Evolutionary conservation across 2,329 filamentous ascomycete genomes (phyloP), one percentile per base, ranked within the genome.

Genomic region (Penicillium sp.): DNA sequence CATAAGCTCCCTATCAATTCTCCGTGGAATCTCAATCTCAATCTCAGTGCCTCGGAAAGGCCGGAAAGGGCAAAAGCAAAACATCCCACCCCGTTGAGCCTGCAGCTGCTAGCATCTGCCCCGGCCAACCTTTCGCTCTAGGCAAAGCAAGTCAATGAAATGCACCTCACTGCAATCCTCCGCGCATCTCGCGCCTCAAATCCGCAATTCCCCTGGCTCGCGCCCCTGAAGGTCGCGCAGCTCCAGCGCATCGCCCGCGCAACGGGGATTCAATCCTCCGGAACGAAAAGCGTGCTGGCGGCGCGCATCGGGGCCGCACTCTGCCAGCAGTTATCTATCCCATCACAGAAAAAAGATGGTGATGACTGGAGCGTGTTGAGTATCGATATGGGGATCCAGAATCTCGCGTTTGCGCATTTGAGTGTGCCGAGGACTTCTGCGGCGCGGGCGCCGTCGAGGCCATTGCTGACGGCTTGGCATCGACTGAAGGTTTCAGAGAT

Each of bases 351-450:
- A n/a, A 46, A n/a, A 4, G n/a, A n/a, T 1, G 4, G 33, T 6
- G 9, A 37, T 18, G 47, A 54, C 33, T 39, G 33, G 53, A 81
- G 87, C 44, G 81, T 95, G 24, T 74, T 95, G 36, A 93, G 90
- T 70, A 89, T 96, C 61, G 91, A 96, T 73, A 89, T 95, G 85
- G 91, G 91, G 4, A 89, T 96, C 64, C 86, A 86, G 44, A 96
- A 96, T 71, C 79, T 96, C 4, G 91, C 90, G 1, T 91, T 87
- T 71, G 90, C 89, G 63, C 81, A 91, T 60, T 73, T 90, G 35
- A 68, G 76, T 18, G 69, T 83, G 54, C 59, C 63, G 49, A 58
- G 63, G 33, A 31, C 53, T 27, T 31, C 44, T 46, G 10, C 37
- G 14, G 4, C 49, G 35, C 31, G 5, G 14, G 36, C 22, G 13